Conservation (phyloP, 768 basidiomycete species). For the Tremella yokohamensis region DNA sequence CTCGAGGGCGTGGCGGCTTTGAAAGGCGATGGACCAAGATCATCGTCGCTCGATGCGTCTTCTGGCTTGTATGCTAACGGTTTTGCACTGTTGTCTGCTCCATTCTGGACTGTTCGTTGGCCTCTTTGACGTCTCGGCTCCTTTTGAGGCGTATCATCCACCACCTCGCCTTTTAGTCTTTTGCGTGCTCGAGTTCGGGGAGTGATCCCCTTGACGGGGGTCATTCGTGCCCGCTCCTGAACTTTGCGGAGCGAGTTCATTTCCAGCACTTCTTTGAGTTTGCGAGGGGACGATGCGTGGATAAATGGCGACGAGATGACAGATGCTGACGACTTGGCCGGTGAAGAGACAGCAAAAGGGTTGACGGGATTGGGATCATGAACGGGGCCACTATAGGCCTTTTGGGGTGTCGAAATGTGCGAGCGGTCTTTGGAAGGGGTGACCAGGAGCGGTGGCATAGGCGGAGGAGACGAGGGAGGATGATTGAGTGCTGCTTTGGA, state of each 20-base stretch:
- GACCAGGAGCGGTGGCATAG: constrained; percentile 11
- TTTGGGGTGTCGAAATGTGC: constrained; percentile 2
- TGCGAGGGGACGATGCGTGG: constrained; percentile 33
- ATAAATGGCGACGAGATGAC: constrained; percentile 35
- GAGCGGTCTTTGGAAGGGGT: constrained; percentile 30
- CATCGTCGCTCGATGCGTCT: constrained; percentile 20
- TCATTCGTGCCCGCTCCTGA: constrained; percentile 12
- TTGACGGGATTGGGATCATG: constrained; percentile 42
- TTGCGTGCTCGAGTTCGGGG: constrained; percentile 41
- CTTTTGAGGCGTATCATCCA: constrained; percentile 43
- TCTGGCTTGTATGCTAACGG: not conserved
- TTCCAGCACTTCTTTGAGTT: constrained; percentile 34
- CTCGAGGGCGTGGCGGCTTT: constrained; percentile 13
- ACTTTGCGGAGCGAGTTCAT: constrained; percentile 34
- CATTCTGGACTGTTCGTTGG: constrained; percentile 8
- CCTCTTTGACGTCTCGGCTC: constrained; percentile 15
- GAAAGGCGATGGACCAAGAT: constrained; percentile 39
- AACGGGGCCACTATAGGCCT: constrained; percentile 32
- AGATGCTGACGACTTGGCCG: not conserved
- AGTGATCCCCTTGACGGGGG: constrained; percentile 22
- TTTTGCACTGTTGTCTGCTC: not conserved
- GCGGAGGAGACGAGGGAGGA: constrained; percentile 8
- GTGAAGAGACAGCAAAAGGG: constrained; percentile 31
- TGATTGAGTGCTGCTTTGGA: constrained; percentile 19
- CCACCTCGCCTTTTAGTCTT: constrained; percentile 33